These are phyloP conservation scores for Pyrenochaeta sp. DNA, from an alignment of 2,329 filamentous ascomycete genomes.

Conservation along the genomic window DNA sequence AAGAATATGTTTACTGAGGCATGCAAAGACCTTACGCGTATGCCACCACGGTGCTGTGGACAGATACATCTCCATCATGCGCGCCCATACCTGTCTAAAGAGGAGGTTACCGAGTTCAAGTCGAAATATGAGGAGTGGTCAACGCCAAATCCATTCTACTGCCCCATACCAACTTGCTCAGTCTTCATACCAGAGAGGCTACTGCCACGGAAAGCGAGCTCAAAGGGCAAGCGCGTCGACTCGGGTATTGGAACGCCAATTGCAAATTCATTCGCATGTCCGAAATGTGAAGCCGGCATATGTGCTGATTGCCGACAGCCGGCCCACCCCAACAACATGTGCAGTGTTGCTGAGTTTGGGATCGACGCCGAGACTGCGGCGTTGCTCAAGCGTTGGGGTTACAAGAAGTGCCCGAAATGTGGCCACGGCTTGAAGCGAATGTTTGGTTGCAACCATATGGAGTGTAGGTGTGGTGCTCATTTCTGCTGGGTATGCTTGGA, in stretches of 20 bases:
- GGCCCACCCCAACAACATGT: conserved; percentile 50
- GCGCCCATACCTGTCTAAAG: conserved; percentile 43
- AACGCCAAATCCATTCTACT: conserved; percentile 58
- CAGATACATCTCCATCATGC: conserved; percentile 55
- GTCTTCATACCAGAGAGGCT: conserved; percentile 53
- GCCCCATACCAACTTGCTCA: conserved; percentile 59
- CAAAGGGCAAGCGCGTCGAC: conserved; percentile 32
- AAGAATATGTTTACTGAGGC: conserved; percentile 53
- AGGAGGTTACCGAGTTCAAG: conserved; percentile 49
- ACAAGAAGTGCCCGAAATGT: conserved; percentile 62
- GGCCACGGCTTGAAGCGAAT: conserved; percentile 58
- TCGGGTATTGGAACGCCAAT: conserved; percentile 37
- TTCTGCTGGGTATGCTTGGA: conserved; percentile 59
- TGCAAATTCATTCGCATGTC: conserved; percentile 50
- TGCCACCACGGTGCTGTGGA: conserved; percentile 58
- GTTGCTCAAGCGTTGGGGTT: conserved; percentile 54
- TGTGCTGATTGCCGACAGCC: conserved; percentile 56
- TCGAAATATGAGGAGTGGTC: conserved; percentile 59
- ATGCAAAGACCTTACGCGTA: conserved; percentile 49
- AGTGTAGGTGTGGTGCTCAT: conserved; percentile 59
- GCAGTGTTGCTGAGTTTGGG: conserved; percentile 42
- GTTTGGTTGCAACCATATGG: conserved; percentile 59
- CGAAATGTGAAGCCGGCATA: conserved; percentile 53
- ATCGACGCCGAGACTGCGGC: conserved; percentile 48
- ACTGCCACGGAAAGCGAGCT: conserved; percentile 17